These are phyloP conservation scores for Pythium biforme DNA, from an alignment of 352 stramenopile species.

Conservation along the genomic window DNA sequence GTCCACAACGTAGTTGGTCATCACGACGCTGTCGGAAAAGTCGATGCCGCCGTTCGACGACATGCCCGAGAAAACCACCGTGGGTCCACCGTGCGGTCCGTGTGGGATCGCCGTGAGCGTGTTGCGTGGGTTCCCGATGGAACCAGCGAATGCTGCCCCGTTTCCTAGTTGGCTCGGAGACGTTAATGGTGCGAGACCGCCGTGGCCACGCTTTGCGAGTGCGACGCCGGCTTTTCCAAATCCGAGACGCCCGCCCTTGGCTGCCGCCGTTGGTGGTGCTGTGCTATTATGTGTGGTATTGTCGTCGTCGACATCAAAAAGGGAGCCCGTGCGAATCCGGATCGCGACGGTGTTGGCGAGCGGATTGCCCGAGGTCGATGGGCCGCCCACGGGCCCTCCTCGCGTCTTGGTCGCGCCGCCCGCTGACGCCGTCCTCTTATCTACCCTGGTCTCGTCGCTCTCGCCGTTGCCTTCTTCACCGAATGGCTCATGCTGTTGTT, in stretches of 20 bases:
- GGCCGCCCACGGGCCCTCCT: background rate
- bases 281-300: background rate
- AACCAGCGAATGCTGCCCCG: background rate
- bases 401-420: background rate
- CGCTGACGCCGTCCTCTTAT: no score
- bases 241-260: background rate
- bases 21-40: slow-evolving; percentile 25
- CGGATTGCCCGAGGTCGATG: background rate
- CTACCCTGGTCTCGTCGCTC: no score
- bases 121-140: background rate
- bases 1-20: slow-evolving; percentile 22
- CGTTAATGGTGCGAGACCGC: background rate
- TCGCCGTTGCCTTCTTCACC: no score
- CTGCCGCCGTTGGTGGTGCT: background rate
- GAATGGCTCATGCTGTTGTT: no score
- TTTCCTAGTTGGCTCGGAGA: background rate
- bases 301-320: slow-evolving; percentile 3
- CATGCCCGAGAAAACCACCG: background rate
- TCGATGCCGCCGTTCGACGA: slow-evolving; percentile 6
- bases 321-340: slow-evolving; percentile 4
- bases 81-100: background rate
- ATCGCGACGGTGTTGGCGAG: background rate
- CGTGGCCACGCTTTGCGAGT: background rate
- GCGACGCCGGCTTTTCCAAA: background rate
- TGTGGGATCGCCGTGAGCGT: background rate